Conservation (phyloP, 345 rosid genomes). For the Citropsis articulata region DNA sequence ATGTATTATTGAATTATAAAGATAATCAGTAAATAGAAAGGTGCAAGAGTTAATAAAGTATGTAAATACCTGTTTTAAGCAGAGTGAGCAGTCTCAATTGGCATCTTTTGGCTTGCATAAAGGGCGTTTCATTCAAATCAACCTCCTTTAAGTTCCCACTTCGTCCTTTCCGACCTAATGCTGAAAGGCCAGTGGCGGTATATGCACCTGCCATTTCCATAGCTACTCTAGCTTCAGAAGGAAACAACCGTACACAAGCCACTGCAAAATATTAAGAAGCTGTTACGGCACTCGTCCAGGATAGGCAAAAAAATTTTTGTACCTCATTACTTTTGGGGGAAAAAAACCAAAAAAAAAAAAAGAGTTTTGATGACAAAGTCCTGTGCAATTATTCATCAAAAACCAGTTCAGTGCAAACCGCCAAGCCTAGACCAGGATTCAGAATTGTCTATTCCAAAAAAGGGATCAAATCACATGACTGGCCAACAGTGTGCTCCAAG, state of each 20-base stretch:
- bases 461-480: no score
- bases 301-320: no score
- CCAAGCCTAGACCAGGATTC: no score
- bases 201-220: conserved; percentile 42
- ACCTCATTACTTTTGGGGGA: no score
- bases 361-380: no score
- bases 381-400: no score
- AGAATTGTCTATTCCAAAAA: no score
- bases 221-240: conserved; percentile 44
- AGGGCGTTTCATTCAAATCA: conserved; percentile 32
- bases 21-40: neutral
- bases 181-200: conserved; percentile 14
- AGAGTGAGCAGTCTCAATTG: conserved; percentile 31
- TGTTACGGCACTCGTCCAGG: neutral
- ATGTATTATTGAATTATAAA: no score
- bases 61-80: conserved; percentile 33
- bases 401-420: no score
- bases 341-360: no score
- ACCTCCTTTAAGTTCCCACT: conserved; percentile 18
- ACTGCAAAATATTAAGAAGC: conserved; percentile 27
- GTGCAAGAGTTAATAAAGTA: neutral
- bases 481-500: no score
- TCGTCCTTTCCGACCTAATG: conserved; percentile 10
- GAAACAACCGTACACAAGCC: conserved; percentile 34
- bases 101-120: conserved; percentile 13